Conservation (phyloP, 179 eudicot species). For the Beta macrorhiza region DNA sequence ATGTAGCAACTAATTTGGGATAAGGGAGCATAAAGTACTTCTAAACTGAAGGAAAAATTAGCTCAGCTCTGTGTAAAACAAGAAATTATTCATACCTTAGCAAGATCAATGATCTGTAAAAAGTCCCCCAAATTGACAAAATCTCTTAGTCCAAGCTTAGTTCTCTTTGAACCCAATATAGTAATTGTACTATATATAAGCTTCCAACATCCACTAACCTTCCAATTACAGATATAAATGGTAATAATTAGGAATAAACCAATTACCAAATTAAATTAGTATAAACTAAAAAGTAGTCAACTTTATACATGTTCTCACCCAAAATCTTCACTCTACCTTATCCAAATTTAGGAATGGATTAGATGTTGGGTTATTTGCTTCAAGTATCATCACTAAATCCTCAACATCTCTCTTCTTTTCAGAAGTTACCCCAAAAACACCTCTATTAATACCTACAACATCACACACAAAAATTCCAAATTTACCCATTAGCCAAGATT, state of each 20-base stretch:
- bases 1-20: no score
- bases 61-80: not conserved
- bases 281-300: not conserved
- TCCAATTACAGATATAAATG: constrained; percentile 23
- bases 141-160: constrained; percentile 93
- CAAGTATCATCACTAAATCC: constrained; percentile 55
- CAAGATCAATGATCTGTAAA: constrained; percentile 59
- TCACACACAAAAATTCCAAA: not conserved
- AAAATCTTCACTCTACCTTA: constrained; percentile 43
- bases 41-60: not conserved
- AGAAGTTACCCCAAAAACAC: constrained; percentile 78
- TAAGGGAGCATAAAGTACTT: not conserved
- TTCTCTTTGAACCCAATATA: constrained; percentile 78
- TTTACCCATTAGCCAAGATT: not conserved
- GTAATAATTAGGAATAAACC: not conserved
- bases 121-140: constrained; percentile 78
- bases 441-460: constrained; percentile 66
- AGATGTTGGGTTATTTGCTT: constrained; percentile 67
- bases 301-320: not conserved
- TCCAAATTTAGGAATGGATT: constrained; percentile 58
- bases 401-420: constrained; percentile 67
- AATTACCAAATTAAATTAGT: not conserved
- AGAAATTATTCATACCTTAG: constrained; percentile 54
- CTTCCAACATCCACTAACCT: constrained; percentile 87
- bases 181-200: constrained; percentile 84